Evolutionary conservation across 345 rosid genomes (phyloP).

Genomic region (Aurinia saxatilis): DNA sequence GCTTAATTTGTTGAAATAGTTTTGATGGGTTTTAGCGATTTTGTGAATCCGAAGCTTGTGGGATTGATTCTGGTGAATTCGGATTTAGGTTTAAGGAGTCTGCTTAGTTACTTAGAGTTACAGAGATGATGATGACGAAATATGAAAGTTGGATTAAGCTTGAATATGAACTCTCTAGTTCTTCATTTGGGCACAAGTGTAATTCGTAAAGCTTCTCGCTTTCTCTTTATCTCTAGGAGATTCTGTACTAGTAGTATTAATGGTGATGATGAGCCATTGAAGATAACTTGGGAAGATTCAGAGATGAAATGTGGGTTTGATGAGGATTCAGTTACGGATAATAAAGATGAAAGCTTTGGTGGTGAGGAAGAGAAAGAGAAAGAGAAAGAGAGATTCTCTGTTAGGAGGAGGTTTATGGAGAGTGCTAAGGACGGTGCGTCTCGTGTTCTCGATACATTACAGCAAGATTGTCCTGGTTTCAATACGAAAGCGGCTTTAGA

Average conservation of each 20-base stretch:
- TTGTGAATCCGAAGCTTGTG: background rate
- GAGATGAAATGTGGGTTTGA: conserved; percentile 28
- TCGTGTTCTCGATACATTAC: conserved; percentile 52
- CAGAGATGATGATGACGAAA: conserved; percentile 32
- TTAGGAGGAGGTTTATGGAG: conserved; percentile 34
- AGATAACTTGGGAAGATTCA: conserved; percentile 33
- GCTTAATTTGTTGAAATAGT: background rate
- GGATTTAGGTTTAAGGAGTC: conserved; percentile 6
- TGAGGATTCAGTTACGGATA: conserved; percentile 16
- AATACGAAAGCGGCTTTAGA: conserved; percentile 48
- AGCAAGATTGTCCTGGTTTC: conserved; percentile 69
- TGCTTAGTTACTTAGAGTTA: background rate
- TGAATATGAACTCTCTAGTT: conserved; percentile 41
- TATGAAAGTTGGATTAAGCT: background rate
- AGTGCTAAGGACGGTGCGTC: conserved; percentile 38
- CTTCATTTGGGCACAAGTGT: conserved; percentile 30
- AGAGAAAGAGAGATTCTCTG: conserved; percentile 13
- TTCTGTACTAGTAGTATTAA: conserved; percentile 29
- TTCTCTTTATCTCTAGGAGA: conserved; percentile 30
- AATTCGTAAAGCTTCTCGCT: conserved; percentile 31
- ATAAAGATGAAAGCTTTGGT: background rate
- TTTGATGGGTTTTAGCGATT: conserved; percentile 13
- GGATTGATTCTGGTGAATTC: background rate
- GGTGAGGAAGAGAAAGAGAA: conserved; percentile 11
- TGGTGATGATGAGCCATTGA: conserved; percentile 45